Conservation (phyloP, 2,329 filamentous ascomycete genomes). For the Thermothelomyces thermophilus region DNA sequence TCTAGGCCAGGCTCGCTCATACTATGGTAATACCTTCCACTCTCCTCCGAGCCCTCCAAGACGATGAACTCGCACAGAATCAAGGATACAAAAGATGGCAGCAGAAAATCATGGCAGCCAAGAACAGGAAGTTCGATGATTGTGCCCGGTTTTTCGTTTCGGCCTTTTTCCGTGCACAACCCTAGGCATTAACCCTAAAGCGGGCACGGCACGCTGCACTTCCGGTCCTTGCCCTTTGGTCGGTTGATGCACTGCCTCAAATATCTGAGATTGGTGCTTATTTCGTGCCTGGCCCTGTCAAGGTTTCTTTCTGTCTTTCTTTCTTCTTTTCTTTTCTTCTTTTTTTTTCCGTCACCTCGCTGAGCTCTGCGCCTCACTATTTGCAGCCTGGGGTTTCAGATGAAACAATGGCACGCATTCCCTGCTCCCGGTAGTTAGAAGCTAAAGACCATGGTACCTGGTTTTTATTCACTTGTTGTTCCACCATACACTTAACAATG, state of each 20-base stretch:
- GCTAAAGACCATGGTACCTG: neutral
- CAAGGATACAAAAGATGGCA: too few species aligned
- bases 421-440: neutral
- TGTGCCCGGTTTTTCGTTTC: neutral
- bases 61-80: too few species aligned
- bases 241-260: neutral
- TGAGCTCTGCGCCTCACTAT: neutral
- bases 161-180: neutral
- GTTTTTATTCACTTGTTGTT: too few species aligned
- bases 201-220: neutral
- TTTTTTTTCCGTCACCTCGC: too few species aligned
- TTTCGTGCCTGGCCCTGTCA: neutral
- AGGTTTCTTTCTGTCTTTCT: too few species aligned
- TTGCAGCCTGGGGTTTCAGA: neutral
- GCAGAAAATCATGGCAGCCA: neutral
- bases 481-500: too few species aligned
- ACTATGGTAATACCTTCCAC: too few species aligned
- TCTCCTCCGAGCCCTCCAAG: too few species aligned
- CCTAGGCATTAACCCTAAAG: slow-evolving; percentile 7
- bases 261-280: neutral
- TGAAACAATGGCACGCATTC: neutral
- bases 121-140: neutral
- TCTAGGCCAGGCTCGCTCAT: too few species aligned
- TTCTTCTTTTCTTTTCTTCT: too few species aligned
- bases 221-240: neutral